A percentile compares a stretch with the other conserved stretches of the same genome.
Evolutionary conservation across 139 green algal genomes (phyloP).

Genomic region (Pedinophyceae sp.): DNA sequence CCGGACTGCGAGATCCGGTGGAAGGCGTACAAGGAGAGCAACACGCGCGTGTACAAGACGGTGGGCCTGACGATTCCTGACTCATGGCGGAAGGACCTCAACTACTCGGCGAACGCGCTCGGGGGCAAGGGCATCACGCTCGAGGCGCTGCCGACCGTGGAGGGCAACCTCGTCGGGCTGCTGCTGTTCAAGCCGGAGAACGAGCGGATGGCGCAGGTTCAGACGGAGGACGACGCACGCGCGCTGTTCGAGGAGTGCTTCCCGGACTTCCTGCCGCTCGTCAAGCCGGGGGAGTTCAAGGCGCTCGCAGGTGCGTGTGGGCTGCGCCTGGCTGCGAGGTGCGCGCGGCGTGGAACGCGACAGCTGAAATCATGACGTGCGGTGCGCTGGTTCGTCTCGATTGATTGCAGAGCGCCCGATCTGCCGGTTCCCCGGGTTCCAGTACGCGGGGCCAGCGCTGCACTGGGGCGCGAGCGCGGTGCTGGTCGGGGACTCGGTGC

Average conservation of each 20-base stretch:
- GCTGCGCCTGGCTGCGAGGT: no score
- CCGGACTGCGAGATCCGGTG: conserved; percentile 6
- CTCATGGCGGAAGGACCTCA: conserved; percentile 16
- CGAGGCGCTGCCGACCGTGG: conserved; percentile 29
- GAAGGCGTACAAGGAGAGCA: conserved; percentile 16
- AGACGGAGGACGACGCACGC: background rate
- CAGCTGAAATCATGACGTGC: no score
- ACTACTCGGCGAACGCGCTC: conserved; percentile 21
- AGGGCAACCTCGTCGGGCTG: conserved; percentile 24
- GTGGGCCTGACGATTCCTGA: conserved; percentile 13
- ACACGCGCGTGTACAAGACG: conserved; percentile 29
- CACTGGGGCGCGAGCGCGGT: conserved; percentile 11
- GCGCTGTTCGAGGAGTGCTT: conserved; percentile 22
- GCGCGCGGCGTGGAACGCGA: no score
- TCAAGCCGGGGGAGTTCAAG: conserved; percentile 10
- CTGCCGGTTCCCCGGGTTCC: conserved; percentile 15
- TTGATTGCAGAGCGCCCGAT: conserved; percentile 9
- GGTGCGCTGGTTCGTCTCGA: no score
- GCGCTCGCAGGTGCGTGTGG: no score
- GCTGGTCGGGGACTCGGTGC: conserved; percentile 26
- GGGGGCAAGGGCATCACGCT: no score
- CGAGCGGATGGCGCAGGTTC: conserved; percentile 2
- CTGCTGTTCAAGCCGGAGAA: conserved; percentile 23
- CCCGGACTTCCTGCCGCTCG: conserved; percentile 16
- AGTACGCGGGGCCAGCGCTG: conserved; percentile 15